These are phyloP conservation scores for Cladobotryum protrusum DNA, from an alignment of 2,329 filamentous ascomycete species.

Conservation along the genomic window DNA sequence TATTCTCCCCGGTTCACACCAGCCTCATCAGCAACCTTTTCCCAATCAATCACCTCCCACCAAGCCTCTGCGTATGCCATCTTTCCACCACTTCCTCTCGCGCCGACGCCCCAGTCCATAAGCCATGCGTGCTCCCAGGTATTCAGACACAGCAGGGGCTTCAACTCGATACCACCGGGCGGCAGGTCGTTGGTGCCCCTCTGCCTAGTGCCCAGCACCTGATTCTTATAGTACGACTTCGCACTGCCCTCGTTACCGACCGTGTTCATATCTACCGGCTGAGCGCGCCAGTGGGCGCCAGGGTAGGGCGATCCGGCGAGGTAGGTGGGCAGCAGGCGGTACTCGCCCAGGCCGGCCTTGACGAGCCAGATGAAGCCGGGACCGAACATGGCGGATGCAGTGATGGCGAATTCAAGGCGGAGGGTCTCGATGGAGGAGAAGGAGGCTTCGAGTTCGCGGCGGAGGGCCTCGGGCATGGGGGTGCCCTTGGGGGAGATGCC, in stretches of 20 bases:
- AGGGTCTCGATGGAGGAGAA: conserved; percentile 84
- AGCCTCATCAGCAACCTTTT: conserved; percentile 50
- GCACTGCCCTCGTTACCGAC: conserved; percentile 35
- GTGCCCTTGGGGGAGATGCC: conserved; percentile 38
- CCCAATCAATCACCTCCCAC: conserved; percentile 89
- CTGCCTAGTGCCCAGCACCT: conserved; percentile 24
- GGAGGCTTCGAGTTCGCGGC: conserved; percentile 54
- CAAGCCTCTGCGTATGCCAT: conserved; percentile 66
- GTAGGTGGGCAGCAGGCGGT: conserved; percentile 80
- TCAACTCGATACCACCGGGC: conserved; percentile 61
- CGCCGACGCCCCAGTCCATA: conserved; percentile 63
- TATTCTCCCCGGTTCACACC: conserved; percentile 30
- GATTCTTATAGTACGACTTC: conserved; percentile 34
- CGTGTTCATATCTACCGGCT: conserved; percentile 65
- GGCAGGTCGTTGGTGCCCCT: conserved; percentile 34
- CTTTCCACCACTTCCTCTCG: conserved; percentile 63
- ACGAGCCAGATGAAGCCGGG: conserved; percentile 97
- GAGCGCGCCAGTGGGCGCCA: conserved; percentile 73
- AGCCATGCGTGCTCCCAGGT: conserved; percentile 96
- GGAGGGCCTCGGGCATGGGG: conserved; percentile 51
- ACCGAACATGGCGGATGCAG: conserved; percentile 87
- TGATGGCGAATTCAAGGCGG: conserved; percentile 70
- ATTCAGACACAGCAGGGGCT: conserved; percentile 82
- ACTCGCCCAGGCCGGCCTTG: conserved; percentile 42
- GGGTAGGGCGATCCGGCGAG: conserved; percentile 84